A percentile compares a stretch with the other conserved stretches of the same genome.
These are phyloP conservation scores for Medicago ruthenica DNA, from an alignment of 306 rosid genomes.

Conservation along the genomic window DNA sequence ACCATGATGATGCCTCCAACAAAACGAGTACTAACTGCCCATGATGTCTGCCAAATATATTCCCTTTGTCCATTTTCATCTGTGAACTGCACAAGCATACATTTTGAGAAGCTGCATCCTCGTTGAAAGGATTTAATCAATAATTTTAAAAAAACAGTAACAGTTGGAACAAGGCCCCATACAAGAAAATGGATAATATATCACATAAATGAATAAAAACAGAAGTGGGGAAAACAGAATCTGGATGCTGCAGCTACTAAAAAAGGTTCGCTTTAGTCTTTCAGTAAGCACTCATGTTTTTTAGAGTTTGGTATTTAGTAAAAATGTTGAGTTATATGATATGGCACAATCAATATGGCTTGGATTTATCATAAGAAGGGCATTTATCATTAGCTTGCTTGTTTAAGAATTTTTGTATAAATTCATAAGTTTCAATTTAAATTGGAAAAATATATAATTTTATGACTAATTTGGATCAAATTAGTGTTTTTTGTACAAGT, in stretches of 20 bases:
- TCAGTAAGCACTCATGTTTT: neutral
- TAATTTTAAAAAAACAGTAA: neutral
- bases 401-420: slow-evolving; percentile 2
- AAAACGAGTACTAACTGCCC: slow-evolving; percentile 99
- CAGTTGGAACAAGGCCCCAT: slow-evolving; percentile 16
- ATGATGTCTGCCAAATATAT: slow-evolving; percentile 94
- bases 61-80: slow-evolving; percentile 88
- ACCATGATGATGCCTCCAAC: slow-evolving; percentile 98
- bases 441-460: neutral
- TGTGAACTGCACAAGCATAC: slow-evolving; percentile 71
- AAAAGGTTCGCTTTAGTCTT: slow-evolving; percentile 23
- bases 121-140: slow-evolving; percentile 38
- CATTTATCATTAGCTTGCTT: neutral
- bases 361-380: neutral
- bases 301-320: neutral
- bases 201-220: neutral
- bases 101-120: slow-evolving; percentile 40
- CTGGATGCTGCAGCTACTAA: slow-evolving; percentile 21
- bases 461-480: slow-evolving; percentile 2
- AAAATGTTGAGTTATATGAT: neutral
- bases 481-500: neutral
- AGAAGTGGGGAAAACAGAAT: slow-evolving; percentile 8
- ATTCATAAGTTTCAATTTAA: neutral
- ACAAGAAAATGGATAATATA: slow-evolving; percentile 10
- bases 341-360: slow-evolving; percentile 11